Evolutionary conservation across 495 filamentous ascomycete species (phyloP), one percentile per base, ranked within the genome.

Genomic region (Penicillium bialowiezense): DNA sequence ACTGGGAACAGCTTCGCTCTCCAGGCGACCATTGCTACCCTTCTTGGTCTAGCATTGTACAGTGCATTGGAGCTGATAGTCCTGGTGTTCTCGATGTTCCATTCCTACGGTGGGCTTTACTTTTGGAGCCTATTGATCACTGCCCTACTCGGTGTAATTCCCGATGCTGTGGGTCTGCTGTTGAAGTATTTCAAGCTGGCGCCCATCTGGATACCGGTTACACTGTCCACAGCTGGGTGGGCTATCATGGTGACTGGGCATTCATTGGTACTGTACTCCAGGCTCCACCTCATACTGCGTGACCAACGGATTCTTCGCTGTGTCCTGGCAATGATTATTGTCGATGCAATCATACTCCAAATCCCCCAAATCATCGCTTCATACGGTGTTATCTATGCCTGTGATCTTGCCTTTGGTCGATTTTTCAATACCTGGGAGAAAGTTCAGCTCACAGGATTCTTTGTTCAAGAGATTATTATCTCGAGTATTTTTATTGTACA

Each of bases 201-300:
- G 8, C 62, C 54, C 14, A 50, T 54, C 33, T 57, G 66, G 57
- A 32, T 68, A 4, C 51, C 63, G 7, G 57, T 70, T 13, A 63
- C 66, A 6, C 42, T 76, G 1, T 49, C 69, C 13, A 66, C 67
- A 24, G 48, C 72, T 2, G 80, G 80, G 2, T 85, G 79, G 81
- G 65, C 58, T 31, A 42, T 58, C 10, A 82, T 82, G 77, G 75
- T 84, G 1, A 78, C 77, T 0, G 79, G 79, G 8, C 79, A 82
- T 60, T 77, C 77, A 24, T 55, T 83, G 17, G 79, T 85, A 9
- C 65, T 85, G 15, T 85, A 77, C 60, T 83, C 80, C 2, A 72
- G 81, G 19, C 73, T 85, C 1, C 76, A 83, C 56, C 64, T 83
- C 17, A 63, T 85, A 20, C 59, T 75, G 14, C 59, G 59, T 15